Conservation (phyloP, 169 alveolate species). For the Ichthyophthirius multifiliis region DNA sequence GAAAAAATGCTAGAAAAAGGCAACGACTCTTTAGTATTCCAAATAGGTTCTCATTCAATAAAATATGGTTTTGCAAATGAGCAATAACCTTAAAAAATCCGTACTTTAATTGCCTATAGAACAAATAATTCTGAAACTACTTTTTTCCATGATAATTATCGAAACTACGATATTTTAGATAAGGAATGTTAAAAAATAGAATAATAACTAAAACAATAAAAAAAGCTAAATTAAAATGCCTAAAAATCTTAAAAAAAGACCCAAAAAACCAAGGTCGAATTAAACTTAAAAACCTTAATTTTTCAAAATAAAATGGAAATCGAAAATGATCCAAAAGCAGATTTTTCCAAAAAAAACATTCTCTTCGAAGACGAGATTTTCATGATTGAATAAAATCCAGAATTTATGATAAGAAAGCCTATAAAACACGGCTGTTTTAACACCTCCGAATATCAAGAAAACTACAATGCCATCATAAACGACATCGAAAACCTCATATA, state of each 20-base stretch:
- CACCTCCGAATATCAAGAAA: slow-evolving; percentile 17
- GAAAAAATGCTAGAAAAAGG: slow-evolving; percentile 50
- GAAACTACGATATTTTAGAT: neutral
- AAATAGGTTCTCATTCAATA: slow-evolving; percentile 65
- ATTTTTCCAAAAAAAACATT: slow-evolving; percentile 8
- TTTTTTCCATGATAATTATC: neutral
- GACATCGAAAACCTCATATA: slow-evolving; percentile 53
- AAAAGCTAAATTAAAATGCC: neutral
- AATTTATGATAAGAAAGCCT: slow-evolving; percentile 54
- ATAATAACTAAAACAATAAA: neutral
- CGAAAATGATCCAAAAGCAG: neutral
- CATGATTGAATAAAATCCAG: slow-evolving; percentile 43
- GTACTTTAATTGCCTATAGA: slow-evolving; percentile 56
- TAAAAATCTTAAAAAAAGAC: neutral
- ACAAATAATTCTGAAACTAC: neutral
- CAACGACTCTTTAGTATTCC: slow-evolving; percentile 51
- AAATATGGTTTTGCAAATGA: slow-evolving; percentile 66
- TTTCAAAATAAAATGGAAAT: slow-evolving; percentile 18
- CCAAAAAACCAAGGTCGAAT: neutral
- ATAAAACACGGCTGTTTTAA: slow-evolving; percentile 67
- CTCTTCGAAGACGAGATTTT: slow-evolving; percentile 31
- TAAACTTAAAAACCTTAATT: neutral
- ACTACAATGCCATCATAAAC: slow-evolving; percentile 36
- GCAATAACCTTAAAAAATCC: slow-evolving; percentile 52
- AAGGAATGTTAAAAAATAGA: neutral